These are phyloP conservation scores for Aspergillus arachidicola DNA, from an alignment of 2,329 filamentous ascomycete genomes.

Conservation along the genomic window DNA sequence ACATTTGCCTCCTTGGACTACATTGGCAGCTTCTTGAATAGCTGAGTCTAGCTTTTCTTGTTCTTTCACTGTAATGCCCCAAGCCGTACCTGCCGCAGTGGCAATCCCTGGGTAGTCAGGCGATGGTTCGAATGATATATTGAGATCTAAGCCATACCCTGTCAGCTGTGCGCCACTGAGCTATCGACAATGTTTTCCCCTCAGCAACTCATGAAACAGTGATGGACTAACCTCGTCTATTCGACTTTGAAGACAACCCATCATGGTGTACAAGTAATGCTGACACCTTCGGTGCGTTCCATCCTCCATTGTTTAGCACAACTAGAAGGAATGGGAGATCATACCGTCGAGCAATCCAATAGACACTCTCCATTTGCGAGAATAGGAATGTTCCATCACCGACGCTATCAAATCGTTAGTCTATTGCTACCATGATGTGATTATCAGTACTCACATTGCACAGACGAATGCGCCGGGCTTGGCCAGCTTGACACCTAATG, in stretches of 20 bases:
- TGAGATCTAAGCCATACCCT: background rate
- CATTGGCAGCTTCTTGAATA: background rate
- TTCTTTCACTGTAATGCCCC: background rate
- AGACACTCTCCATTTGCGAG: background rate
- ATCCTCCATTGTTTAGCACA: background rate
- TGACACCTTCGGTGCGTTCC: background rate
- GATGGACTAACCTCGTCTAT: background rate
- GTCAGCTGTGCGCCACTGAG: background rate
- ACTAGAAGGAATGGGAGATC: background rate
- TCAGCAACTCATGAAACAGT: background rate
- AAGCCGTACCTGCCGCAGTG: background rate
- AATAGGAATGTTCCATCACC: background rate
- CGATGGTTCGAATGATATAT: background rate
- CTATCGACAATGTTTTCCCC: background rate
- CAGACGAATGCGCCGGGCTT: background rate
- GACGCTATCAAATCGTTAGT: background rate
- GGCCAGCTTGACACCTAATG: constrained; percentile 76
- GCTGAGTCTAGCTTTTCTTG: background rate
- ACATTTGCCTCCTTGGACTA: background rate
- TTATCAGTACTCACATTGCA: background rate
- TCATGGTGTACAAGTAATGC: background rate
- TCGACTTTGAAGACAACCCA: background rate
- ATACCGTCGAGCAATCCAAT: background rate
- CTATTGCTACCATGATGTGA: background rate
- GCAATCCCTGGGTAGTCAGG: background rate